Conservation (phyloP, 495 filamentous ascomycete genomes). For the Trichoderma gamsii region DNA sequence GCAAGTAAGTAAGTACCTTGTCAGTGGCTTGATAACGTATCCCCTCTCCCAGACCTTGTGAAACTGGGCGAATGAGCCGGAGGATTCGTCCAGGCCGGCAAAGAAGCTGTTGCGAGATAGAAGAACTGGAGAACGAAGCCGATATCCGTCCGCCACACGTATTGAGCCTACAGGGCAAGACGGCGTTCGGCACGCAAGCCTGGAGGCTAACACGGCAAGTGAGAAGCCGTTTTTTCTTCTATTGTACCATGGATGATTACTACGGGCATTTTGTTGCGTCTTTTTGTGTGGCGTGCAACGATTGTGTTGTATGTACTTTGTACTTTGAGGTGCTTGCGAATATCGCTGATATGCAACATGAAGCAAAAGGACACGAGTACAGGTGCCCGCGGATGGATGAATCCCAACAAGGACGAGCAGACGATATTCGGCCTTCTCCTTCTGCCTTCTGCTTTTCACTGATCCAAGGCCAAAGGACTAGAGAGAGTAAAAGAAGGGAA, state of each 20-base stretch:
- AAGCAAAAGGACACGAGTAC: neutral
- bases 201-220: neutral
- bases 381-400: neutral
- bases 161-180: neutral
- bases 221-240: neutral
- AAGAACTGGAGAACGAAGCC: neutral
- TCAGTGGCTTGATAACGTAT: neutral
- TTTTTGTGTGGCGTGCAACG: neutral
- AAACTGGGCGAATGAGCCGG: slow-evolving; percentile 1
- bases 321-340: too few species aligned
- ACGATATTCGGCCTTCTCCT: neutral
- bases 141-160: neutral
- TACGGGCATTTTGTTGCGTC: neutral
- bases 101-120: neutral
- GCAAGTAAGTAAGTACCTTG: too few species aligned
- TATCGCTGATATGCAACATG: neutral
- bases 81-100: slow-evolving; percentile 2
- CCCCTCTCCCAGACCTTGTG: neutral
- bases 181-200: slow-evolving; percentile 3
- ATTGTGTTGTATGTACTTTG: neutral
- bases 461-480: too few species aligned
- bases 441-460: neutral
- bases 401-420: neutral
- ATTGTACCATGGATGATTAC: neutral
- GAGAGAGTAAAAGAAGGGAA: too few species aligned